Conservation (phyloP, 768 basidiomycete genomes). For the Udeniomyces megalosporus region DNA sequence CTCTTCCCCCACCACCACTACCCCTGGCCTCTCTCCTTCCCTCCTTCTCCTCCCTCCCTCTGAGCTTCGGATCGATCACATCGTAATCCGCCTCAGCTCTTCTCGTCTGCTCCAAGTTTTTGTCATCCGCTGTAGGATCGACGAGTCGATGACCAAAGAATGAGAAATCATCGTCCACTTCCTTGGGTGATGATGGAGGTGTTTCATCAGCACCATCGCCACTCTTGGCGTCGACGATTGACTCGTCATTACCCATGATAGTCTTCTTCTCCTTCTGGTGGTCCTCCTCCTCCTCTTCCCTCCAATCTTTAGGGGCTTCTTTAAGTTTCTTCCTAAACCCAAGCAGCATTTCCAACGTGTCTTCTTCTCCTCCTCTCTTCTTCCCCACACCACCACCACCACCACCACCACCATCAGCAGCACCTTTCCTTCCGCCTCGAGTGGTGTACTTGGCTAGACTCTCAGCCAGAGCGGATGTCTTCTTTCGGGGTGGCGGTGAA, state of each 20-base stretch:
- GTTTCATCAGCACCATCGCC: background rate
- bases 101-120: conserved; percentile 1
- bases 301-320: background rate
- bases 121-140: background rate
- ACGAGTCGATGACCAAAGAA: conserved; percentile 13
- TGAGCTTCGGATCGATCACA: background rate
- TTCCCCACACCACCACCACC: background rate
- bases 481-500: conserved; percentile 42
- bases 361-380: conserved; percentile 11
- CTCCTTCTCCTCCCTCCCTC: background rate
- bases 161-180: conserved; percentile 10
- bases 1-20: too few species aligned
- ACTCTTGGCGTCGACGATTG: too few species aligned
- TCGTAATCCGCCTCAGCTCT: conserved; percentile 16
- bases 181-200: too few species aligned
- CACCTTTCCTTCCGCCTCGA: background rate
- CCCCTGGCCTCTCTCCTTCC: background rate
- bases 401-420: background rate
- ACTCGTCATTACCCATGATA: too few species aligned
- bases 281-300: background rate
- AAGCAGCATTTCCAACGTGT: background rate
- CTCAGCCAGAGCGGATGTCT: conserved; percentile 23
- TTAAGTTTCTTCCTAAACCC: conserved; percentile 11
- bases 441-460: conserved; percentile 5
- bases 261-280: too few species aligned